phyloP scores from a whole-genome alignment of 2,329 filamentous ascomycete genomes.

The Penicillium sp. region DNA sequence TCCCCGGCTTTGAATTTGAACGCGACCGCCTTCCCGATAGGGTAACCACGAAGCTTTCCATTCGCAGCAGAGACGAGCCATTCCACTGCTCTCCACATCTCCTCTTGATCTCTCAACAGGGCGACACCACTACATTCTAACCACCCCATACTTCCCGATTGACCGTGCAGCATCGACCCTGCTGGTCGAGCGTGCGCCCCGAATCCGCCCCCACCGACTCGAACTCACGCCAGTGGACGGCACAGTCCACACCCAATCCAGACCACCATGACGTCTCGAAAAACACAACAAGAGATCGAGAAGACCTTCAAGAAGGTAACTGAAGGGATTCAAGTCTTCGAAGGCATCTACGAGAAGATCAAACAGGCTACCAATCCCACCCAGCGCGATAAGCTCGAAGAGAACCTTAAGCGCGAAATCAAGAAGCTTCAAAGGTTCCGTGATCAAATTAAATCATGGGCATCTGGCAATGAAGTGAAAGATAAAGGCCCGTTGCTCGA shows the following conservation, averaged over 20 bases:
- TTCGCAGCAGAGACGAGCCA: constrained; percentile 15
- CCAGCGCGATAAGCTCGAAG: constrained; percentile 97
- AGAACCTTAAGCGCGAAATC: constrained; percentile 97
- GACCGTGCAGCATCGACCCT: constrained; percentile 8
- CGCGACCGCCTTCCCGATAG: constrained; percentile 21
- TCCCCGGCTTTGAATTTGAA: constrained; percentile 6
- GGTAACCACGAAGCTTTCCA: constrained; percentile 23
- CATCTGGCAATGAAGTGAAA: constrained; percentile 97
- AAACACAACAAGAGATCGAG: constrained; percentile 96
- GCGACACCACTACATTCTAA: constrained; percentile 3
- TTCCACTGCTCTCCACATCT: constrained; percentile 15
- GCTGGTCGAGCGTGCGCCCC: constrained; percentile 9
- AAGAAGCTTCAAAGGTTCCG: constrained; percentile 97
- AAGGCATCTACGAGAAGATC: constrained; percentile 97
- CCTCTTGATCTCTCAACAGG: constrained; percentile 8
- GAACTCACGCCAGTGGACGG: constrained; percentile 21
- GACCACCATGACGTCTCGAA: constrained; percentile 79
- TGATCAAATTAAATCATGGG: constrained; percentile 99
- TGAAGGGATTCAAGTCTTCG: constrained; percentile 89
- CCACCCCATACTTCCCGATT: neutral
- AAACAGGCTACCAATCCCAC: constrained; percentile 86
- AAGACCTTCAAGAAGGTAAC: constrained; percentile 99
- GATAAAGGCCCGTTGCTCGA: constrained; percentile 95
- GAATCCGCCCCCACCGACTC: constrained; percentile 14
- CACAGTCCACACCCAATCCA: constrained; percentile 23